These are phyloP conservation scores for Cubamyces sp. DNA, from an alignment of 768 basidiomycete species.

Conservation along the genomic window DNA sequence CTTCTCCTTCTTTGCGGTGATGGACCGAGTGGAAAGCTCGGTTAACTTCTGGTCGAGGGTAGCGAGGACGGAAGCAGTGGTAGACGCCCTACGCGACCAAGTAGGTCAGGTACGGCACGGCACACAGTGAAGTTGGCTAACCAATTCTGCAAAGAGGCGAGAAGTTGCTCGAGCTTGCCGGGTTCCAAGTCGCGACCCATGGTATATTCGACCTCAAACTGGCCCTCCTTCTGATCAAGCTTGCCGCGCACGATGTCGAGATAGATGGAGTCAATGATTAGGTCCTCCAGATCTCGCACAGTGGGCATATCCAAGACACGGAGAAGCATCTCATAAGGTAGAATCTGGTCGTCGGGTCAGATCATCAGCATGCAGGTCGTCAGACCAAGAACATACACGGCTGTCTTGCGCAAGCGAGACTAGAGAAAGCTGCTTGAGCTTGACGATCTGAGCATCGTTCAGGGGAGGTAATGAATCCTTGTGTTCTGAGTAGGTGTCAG, in stretches of 20 bases:
- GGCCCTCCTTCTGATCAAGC: constrained; percentile 89
- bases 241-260: constrained; percentile 87
- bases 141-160: constrained; percentile 71
- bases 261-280: constrained; percentile 97
- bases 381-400: constrained; percentile 55
- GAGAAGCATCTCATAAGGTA: constrained; percentile 79
- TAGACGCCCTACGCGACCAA: constrained; percentile 58
- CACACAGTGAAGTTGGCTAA: constrained; percentile 38
- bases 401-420: constrained; percentile 79
- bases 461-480: constrained; percentile 68
- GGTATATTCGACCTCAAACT: constrained; percentile 90
- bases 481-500: constrained; percentile 51
- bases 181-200: constrained; percentile 92
- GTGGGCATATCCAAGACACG: constrained; percentile 72
- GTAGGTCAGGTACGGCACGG: background rate
- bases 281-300: constrained; percentile 90
- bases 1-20: constrained; percentile 44
- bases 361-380: background rate
- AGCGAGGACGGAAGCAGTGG: constrained; percentile 68
- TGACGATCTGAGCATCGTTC: constrained; percentile 73
- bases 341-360: constrained; percentile 52
- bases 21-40: constrained; percentile 51
- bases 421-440: constrained; percentile 92
- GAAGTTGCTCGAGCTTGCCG: constrained; percentile 61
- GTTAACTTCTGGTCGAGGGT: constrained; percentile 75